These are phyloP conservation scores for Recurvomyces mirabilis DNA, from an alignment of 495 filamentous ascomycete species.

Conservation along the genomic window DNA sequence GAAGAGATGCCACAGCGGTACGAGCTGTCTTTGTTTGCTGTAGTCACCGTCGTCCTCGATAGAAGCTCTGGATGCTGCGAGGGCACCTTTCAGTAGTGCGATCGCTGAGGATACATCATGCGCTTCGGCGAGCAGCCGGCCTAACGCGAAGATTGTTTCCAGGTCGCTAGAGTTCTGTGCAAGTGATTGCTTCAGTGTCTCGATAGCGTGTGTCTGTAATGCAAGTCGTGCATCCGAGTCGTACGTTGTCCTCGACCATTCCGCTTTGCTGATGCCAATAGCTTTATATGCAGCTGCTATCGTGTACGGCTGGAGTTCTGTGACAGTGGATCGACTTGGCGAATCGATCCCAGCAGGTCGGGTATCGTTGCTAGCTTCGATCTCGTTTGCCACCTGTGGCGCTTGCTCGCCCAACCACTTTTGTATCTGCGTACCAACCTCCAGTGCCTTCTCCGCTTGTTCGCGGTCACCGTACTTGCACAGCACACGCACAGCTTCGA, in stretches of 20 bases:
- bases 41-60: constrained; percentile 5
- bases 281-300: constrained; percentile 64
- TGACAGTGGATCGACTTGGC: neutral
- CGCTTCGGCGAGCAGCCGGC: constrained; percentile 66
- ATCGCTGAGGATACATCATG: constrained; percentile 67
- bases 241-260: constrained; percentile 72
- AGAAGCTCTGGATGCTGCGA: constrained; percentile 24
- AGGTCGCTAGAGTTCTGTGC: constrained; percentile 51
- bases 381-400: constrained; percentile 39
- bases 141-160: constrained; percentile 68
- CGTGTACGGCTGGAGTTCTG: constrained; percentile 38
- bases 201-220: constrained; percentile 60
- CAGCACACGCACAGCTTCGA: constrained; percentile 67
- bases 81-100: constrained; percentile 55
- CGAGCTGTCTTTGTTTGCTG: constrained; percentile 42
- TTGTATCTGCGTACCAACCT: constrained; percentile 53
- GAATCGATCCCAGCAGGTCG: constrained; percentile 42
- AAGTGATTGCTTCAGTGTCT: constrained; percentile 59
- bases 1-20: constrained; percentile 76
- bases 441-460: constrained; percentile 65
- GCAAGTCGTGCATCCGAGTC: constrained; percentile 55
- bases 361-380: constrained; percentile 53
- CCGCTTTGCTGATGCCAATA: constrained; percentile 70
- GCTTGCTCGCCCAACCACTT: constrained; percentile 46
- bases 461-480: constrained; percentile 64